Percentiles rank a stretch among this genome's conserved stretches.
Conservation (phyloP, 495 filamentous ascomycete genomes). For the Lasiosphaeria hispida region DNA sequence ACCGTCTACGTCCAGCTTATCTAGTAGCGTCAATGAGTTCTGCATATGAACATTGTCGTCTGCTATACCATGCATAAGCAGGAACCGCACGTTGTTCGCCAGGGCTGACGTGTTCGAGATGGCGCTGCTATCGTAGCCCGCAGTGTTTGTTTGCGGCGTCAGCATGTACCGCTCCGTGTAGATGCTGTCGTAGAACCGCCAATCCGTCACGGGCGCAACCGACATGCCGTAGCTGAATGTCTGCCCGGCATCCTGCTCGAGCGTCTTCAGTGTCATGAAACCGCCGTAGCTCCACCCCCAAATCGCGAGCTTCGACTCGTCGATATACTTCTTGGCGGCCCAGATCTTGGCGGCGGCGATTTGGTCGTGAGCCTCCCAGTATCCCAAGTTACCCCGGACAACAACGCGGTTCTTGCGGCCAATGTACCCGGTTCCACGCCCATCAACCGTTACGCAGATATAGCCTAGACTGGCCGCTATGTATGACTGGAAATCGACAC, state of each 20-base stretch:
- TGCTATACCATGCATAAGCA: constrained; percentile 90
- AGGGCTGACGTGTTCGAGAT: constrained; percentile 72
- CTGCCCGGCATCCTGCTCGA: constrained; percentile 82
- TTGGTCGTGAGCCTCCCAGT: constrained; percentile 85
- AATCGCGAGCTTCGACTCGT: constrained; percentile 77
- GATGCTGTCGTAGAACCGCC: constrained; percentile 91
- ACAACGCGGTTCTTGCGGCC: constrained; percentile 80
- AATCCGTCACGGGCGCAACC: constrained; percentile 95
- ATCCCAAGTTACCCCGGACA: constrained; percentile 77
- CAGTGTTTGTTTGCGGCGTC: constrained; percentile 75
- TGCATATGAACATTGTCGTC: constrained; percentile 98
- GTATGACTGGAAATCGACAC: constrained; percentile 87
- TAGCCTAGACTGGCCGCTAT: constrained; percentile 85
- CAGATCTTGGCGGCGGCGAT: constrained; percentile 87
- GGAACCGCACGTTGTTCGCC: constrained; percentile 71
- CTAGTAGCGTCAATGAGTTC: constrained; percentile 80
- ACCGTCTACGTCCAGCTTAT: constrained; percentile 76
- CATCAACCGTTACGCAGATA: constrained; percentile 92
- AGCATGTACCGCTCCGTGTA: constrained; percentile 98
- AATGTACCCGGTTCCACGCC: constrained; percentile 86
- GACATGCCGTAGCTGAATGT: constrained; percentile 98
- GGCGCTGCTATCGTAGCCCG: constrained; percentile 72
- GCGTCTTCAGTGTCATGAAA: constrained; percentile 94
- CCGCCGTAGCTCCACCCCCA: constrained; percentile 99
- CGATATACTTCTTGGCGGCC: constrained; percentile 79